Base-by-base conservation (phyloP, 2,329 filamentous ascomycete genomes). In the Fusarium bactridioides region DNA sequence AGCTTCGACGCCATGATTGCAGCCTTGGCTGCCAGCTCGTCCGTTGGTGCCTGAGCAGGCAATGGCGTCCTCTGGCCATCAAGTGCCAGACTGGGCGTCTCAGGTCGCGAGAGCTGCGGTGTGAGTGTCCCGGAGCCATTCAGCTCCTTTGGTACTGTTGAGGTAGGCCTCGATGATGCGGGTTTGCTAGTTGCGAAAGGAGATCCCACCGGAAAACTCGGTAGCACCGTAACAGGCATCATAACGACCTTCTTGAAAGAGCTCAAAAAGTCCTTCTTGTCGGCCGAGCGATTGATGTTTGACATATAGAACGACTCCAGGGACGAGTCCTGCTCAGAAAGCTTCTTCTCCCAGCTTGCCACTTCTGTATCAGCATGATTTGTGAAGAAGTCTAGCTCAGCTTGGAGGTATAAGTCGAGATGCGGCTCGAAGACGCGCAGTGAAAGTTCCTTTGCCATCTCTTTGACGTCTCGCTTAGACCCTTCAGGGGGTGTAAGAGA, bases 171-270 rank as follows among this genome's bases (percentile, higher is more conserved):
- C 5, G 72, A 35, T 18, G 73, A 61, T 13, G 81, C 66, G 1
- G 84, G 78, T 60, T 84, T 86, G 53, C 77, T 79, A 40, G 81
- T 82, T 67, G 83, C 86, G 78, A 90, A 93, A 61, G 87, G 87
- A n/a, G 85, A 89, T 13, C 85, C 84, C 55, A 89, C 83, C 10
- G 88, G 82, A 67, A 94, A 89, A 51, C 88, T 91, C 4, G 94
- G 93, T 8, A 98, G 85, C 13, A 94, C 95, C 58, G 94, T 97
- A 54, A 99, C 95, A 5, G 96, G 96, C 91, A 97, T 97, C 95
- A 99, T 98, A 73, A 99, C 93, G 13, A 99, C 96, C 81, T 98
- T 98, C 79, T 94, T 98, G 86, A 99, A 99, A 0, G 95, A 97
- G 50, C 92, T 96, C 69, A 99, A 80, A 77, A 99, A 99, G 80